phyloP scores from a whole-genome alignment of 2,329 filamentous ascomycete genomes.

The Dendryphion nanum region DNA sequence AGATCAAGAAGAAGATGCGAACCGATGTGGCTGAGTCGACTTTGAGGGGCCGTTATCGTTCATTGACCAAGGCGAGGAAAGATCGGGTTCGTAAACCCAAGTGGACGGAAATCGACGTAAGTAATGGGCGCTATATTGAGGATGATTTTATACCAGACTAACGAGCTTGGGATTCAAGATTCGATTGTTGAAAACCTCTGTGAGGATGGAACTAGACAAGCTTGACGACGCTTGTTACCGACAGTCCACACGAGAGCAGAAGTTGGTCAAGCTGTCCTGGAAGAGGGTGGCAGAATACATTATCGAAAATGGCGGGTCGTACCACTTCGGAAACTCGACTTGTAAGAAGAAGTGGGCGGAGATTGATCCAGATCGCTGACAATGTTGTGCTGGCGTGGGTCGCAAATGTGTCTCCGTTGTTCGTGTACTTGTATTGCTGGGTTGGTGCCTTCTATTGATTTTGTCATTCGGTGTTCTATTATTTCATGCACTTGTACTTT shows the following conservation, averaged over 20 bases:
- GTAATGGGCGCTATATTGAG: too few species aligned
- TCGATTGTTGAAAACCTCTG: slow-evolving; percentile 19
- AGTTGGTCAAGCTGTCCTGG: slow-evolving; percentile 53
- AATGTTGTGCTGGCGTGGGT: too few species aligned
- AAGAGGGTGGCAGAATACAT: slow-evolving; percentile 59
- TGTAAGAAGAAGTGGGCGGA: slow-evolving; percentile 63
- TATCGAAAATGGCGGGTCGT: slow-evolving; percentile 51
- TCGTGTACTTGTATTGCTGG: too few species aligned
- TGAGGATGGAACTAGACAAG: slow-evolving; percentile 9
- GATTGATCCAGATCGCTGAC: too few species aligned
- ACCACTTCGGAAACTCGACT: slow-evolving; percentile 60
- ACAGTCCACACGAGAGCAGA: slow-evolving; percentile 13
- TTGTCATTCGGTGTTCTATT: too few species aligned
- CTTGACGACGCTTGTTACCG: slow-evolving; percentile 10
- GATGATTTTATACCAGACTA: background rate
- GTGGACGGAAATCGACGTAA: slow-evolving; percentile 65
- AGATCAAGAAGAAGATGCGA: slow-evolving; percentile 57
- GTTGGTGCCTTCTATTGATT: too few species aligned
- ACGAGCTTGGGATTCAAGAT: too few species aligned
- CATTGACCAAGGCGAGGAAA: slow-evolving; percentile 62
- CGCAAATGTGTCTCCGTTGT: too few species aligned
- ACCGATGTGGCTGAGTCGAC: slow-evolving; percentile 70
- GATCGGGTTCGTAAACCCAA: slow-evolving; percentile 64
- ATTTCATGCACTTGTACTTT: too few species aligned
- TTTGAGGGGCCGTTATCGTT: slow-evolving; percentile 65